Evolutionary conservation across 2,329 filamentous ascomycete species (phyloP).

Genomic region (Chaetomiaceae sp.): DNA sequence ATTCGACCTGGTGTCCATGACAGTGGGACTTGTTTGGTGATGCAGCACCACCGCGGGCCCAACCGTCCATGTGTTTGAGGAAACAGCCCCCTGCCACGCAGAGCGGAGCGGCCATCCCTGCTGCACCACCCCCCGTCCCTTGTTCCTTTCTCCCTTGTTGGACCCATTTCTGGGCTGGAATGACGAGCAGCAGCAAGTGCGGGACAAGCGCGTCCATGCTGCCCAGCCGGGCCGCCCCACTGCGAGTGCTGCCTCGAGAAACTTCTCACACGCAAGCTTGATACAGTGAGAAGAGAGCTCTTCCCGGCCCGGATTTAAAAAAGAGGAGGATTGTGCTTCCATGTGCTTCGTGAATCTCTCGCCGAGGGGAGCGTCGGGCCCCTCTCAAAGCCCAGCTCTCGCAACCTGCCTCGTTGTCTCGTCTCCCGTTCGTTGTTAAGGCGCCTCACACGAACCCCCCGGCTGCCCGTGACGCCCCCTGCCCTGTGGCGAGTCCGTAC

Average conservation of each 20-base stretch:
- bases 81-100: no score
- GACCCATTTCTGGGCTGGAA: constrained; percentile 13
- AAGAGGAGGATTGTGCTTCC: constrained; percentile 15
- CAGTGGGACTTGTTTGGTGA: no score
- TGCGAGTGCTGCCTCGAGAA: constrained; percentile 14
- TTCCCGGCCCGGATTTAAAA: constrained; percentile 14
- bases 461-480: no score
- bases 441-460: no score
- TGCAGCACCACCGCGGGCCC: no score
- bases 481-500: no score
- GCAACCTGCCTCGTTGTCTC: not conserved
- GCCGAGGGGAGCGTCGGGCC: not conserved
- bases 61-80: no score
- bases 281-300: constrained; percentile 8
- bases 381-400: constrained; percentile 1
- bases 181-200: constrained; percentile 16
- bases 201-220: constrained; percentile 10
- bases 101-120: not conserved
- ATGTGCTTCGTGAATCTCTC: constrained; percentile 13
- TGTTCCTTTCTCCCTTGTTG: constrained; percentile 2
- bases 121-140: not conserved
- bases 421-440: not conserved
- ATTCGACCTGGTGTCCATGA: no score
- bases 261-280: constrained; percentile 18
- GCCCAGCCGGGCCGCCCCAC: constrained; percentile 17